These are phyloP conservation scores for Picochlorum sp. DNA, from an alignment of 139 green algal genomes.

Conservation along the genomic window DNA sequence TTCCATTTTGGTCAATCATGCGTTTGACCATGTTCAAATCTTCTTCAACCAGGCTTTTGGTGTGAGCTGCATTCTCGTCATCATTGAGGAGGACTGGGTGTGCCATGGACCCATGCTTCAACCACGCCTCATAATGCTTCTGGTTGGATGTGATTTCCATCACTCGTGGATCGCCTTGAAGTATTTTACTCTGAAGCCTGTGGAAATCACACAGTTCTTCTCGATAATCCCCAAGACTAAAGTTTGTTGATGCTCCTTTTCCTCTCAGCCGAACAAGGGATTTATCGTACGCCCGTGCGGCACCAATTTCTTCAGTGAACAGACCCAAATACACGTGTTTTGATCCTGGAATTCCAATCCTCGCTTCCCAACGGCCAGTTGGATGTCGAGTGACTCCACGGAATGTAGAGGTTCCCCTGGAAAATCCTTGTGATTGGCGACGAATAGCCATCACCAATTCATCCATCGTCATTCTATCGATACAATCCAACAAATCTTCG, in stretches of 20 bases:
- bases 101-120: slow-evolving; percentile 23
- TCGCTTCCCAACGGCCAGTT: slow-evolving; percentile 70
- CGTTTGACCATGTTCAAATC: too few species aligned
- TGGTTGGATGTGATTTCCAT: slow-evolving; percentile 7
- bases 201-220: slow-evolving; percentile 58
- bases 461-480: slow-evolving; percentile 69
- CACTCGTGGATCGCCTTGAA: not conserved
- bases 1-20: too few species aligned
- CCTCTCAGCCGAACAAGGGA: slow-evolving; percentile 62
- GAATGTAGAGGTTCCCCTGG: slow-evolving; percentile 66
- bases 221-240: slow-evolving; percentile 49
- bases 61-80: not conserved
- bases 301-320: slow-evolving; percentile 43
- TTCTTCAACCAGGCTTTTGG: too few species aligned
- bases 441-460: slow-evolving; percentile 89
- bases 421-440: slow-evolving; percentile 77
- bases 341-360: slow-evolving; percentile 74
- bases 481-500: slow-evolving; percentile 52
- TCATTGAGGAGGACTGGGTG: not conserved
- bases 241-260: slow-evolving; percentile 74
- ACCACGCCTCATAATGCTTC: slow-evolving; percentile 24
- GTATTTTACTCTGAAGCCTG: slow-evolving; percentile 36
- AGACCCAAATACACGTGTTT: slow-evolving; percentile 88
- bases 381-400: slow-evolving; percentile 80
- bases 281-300: slow-evolving; percentile 56